Conservation (phyloP, 2,329 filamentous ascomycete genomes). For the Neofusicoccum umdonicola region DNA sequence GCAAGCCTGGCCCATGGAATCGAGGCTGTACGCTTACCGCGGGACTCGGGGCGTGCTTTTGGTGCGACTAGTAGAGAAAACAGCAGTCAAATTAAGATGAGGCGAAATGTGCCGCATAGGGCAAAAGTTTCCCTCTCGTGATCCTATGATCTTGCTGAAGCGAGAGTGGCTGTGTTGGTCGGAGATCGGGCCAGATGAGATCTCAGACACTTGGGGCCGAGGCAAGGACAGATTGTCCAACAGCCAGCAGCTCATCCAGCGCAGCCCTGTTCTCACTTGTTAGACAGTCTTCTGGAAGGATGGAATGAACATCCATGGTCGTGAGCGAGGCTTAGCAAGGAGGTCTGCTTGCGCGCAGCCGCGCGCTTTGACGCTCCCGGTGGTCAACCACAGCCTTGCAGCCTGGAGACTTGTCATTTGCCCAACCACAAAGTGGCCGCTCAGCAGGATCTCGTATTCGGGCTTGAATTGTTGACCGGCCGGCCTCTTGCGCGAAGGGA, state of each 20-base stretch:
- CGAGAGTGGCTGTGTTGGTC: not conserved
- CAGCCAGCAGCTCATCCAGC: not conserved
- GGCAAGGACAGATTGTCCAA: not conserved
- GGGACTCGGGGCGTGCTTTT: not conserved
- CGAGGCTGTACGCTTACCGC: not conserved
- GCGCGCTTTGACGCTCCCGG: not conserved
- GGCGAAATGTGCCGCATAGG: not conserved
- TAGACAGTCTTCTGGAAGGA: not conserved
- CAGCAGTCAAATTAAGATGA: not conserved
- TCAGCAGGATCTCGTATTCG: not conserved
- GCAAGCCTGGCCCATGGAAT: not conserved
- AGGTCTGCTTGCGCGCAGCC: not conserved
- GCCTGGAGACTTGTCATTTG: not conserved
- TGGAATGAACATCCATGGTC: not conserved
- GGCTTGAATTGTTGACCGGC: not conserved
- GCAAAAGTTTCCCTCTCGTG: not conserved
- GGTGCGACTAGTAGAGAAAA: not conserved
- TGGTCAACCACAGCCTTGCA: not conserved
- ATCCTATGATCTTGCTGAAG: not conserved
- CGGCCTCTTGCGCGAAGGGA: not conserved
- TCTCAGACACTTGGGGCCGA: not conserved
- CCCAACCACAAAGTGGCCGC: not conserved
- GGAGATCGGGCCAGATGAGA: not conserved
- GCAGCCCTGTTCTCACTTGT: not conserved
- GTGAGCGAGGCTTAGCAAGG: not conserved